Percentiles rank a stretch among this genome's conserved stretches.
Conservation (phyloP, 768 basidiomycete genomes). For the Imleria badia region DNA sequence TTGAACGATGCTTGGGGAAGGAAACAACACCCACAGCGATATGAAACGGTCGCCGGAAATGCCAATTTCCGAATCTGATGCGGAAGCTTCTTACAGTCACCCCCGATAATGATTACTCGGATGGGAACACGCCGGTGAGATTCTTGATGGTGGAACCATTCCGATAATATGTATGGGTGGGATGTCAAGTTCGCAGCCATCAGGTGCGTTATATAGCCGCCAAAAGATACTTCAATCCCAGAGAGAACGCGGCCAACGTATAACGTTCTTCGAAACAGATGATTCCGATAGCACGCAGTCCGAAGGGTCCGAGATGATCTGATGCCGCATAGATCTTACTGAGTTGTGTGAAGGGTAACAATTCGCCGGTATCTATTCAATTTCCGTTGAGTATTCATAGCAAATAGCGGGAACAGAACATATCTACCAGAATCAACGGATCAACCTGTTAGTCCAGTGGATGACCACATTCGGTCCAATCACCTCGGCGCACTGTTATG, state of each 20-base stretch:
- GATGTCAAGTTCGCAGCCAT: background rate
- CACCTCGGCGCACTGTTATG: background rate
- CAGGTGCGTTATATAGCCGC: background rate
- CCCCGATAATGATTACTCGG: slow-evolving; percentile 6
- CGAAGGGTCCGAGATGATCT: background rate
- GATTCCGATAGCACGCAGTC: background rate
- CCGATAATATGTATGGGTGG: background rate
- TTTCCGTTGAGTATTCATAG: background rate
- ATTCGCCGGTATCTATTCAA: background rate
- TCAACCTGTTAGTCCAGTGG: background rate
- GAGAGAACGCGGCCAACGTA: background rate
- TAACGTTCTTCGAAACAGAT: background rate
- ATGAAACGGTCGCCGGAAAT: slow-evolving; percentile 7
- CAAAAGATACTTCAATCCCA: background rate
- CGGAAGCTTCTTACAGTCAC: slow-evolving; percentile 2
- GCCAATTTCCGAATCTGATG: slow-evolving; percentile 2
- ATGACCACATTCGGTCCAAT: background rate
- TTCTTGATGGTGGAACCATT: background rate
- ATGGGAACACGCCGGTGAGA: slow-evolving; percentile 4
- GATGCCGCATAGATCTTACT: background rate
- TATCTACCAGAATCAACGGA: background rate
- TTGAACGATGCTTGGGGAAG: background rate
- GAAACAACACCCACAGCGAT: background rate
- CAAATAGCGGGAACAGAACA: background rate
- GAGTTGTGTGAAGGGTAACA: background rate